Conservation (phyloP, 164 flowering plant genomes). For the Tinospora cordifolia region DNA sequence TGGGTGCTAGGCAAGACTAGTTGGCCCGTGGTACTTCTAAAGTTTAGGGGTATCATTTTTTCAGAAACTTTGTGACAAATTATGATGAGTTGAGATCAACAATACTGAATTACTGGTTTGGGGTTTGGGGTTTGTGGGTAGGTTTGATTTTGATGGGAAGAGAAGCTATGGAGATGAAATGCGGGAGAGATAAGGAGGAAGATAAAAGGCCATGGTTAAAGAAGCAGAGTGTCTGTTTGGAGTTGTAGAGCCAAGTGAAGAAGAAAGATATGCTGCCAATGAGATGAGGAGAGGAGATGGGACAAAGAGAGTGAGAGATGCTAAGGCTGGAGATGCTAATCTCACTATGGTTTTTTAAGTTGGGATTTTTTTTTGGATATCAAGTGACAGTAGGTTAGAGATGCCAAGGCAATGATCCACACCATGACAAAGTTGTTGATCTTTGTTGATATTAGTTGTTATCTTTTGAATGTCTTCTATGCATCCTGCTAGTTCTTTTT, state of each 20-base stretch:
- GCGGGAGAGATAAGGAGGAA: slow-evolving; percentile 22
- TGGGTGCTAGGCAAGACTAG: no score
- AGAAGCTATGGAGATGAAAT: slow-evolving; percentile 27
- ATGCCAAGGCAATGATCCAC: slow-evolving; percentile 22
- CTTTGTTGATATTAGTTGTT: slow-evolving; percentile 21
- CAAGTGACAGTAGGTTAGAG: slow-evolving; percentile 33
- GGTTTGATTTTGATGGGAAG: slow-evolving; percentile 35
- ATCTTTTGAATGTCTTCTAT: no score
- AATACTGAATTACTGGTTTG: no score
- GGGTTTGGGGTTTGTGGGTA: slow-evolving; percentile 13
- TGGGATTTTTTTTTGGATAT: slow-evolving; percentile 20
- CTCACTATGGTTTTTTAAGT: slow-evolving; percentile 28
- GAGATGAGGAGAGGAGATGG: slow-evolving; percentile 27
- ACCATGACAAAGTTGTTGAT: slow-evolving; percentile 28
- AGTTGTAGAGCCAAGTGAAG: slow-evolving; percentile 47
- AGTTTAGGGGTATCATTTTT: no score
- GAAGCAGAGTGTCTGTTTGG: slow-evolving; percentile 36
- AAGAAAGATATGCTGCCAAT: slow-evolving; percentile 28
- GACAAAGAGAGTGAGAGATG: slow-evolving; percentile 25
- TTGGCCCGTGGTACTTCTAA: no score
- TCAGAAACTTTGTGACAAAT: no score
- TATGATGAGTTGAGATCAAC: slow-evolving; percentile 1
- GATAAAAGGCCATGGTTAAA: slow-evolving; percentile 35
- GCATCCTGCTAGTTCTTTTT: no score
- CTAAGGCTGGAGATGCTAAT: slow-evolving; percentile 33